Base-by-base conservation (phyloP, 2,329 filamentous ascomycete species). In the Cyphellophora attinorum region DNA sequence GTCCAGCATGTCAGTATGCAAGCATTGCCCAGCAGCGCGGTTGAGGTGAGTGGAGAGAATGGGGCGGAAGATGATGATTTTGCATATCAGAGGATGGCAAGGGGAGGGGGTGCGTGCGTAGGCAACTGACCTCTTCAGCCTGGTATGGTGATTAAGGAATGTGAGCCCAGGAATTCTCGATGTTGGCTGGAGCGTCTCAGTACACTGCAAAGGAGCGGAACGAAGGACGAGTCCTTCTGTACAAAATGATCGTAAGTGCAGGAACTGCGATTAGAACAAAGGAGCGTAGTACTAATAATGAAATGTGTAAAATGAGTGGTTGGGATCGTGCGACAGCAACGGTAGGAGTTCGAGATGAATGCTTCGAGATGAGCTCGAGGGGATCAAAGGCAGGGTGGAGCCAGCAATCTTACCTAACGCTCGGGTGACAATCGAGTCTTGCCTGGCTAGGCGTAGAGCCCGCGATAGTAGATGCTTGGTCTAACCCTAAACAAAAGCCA, bases 151-250 rank as follows among this genome's bases (percentile, higher is more conserved):
- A 14, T 10, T 10, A 16, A 4, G 27, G n/a, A 29, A 16, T 10
- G 5, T 5, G 3, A 5, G n/a, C 12, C 4, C 10, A 31, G 15
- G 29, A 31, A 31, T 31, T 14, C 29, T 31, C 15, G 16, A 8
- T 16, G 15, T 14, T 18, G 23, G 31, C 19, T 34, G 14, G 15
- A 32, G 19, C 19, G 16, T 18, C 17, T 14, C 14, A 32, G 19
- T 17, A 18, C 16, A 14, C 30, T 17, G 16, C 13, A 44, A 46
- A 48, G 47, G 50, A 46, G 42, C 42, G 37, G 42, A 50, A 41
- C 42, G 49, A 50, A 45, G 50, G 42, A 45, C 42, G 43, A 45
- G 41, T 41, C 41, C 46, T 45, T 43, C 40, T 43, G 39, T 11
- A 14, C 15, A n/a, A n/a, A n/a, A n/a, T n/a, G n/a, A n/a, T n/a